Evolutionary conservation across 2,329 filamentous ascomycete genomes (phyloP).

Genomic region (Colletotrichum noveboracense): DNA sequence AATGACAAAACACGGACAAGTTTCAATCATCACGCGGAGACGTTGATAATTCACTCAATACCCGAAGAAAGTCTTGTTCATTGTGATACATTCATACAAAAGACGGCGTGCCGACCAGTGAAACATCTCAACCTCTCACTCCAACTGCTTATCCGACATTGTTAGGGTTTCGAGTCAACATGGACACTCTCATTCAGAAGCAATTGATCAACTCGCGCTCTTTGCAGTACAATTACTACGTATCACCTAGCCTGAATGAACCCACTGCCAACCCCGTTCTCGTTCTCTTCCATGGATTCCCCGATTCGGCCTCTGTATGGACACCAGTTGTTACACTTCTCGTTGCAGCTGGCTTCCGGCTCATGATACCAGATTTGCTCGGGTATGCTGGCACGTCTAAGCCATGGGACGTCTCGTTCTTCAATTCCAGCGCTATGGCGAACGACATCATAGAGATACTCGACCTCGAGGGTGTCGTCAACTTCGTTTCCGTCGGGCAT

Average conservation of each 20-base stretch:
- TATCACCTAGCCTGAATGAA: background rate
- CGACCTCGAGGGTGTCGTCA: background rate
- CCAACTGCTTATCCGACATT: background rate
- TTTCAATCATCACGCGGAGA: background rate
- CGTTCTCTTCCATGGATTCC: background rate
- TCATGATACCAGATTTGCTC: background rate
- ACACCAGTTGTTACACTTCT: background rate
- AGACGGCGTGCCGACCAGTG: background rate
- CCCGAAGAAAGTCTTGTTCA: background rate
- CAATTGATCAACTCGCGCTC: background rate
- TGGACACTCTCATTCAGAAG: background rate
- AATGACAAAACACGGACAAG: background rate
- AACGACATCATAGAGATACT: background rate
- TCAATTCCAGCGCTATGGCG: background rate
- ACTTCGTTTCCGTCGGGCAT: background rate
- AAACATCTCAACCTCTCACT: background rate
- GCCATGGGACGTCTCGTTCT: background rate
- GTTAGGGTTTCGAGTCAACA: background rate
- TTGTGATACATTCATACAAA: background rate
- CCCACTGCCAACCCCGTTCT: background rate
- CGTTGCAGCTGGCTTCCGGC: background rate
- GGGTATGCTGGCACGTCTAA: background rate
- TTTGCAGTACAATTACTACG: background rate
- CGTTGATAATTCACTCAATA: background rate
- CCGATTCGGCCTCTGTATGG: background rate